Base-by-base conservation (phyloP, 2,329 filamentous ascomycete genomes). In the Monosporascus sp. region DNA sequence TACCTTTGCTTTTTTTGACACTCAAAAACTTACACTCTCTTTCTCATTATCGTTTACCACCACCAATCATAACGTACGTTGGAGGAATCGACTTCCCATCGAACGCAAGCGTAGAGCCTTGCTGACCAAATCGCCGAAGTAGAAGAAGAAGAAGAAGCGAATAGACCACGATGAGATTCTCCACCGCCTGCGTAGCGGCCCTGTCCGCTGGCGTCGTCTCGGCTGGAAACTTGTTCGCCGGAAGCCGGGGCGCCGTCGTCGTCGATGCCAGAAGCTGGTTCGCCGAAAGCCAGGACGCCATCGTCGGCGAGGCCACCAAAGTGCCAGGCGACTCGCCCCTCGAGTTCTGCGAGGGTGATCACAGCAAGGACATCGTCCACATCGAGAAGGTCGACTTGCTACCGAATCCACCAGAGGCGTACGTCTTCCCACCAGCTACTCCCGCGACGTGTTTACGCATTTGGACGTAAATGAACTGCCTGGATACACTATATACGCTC, bases 331-430 rank as follows among this genome's bases (percentile, higher is more conserved):
- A 93, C 49, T 96, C 93, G 68, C 93, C 94, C 31, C 79, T 99
- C 55, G 77, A 84, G 66, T 89, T 88, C 74, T 99, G 94, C 70
- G 65, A 71, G 60, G 74, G 76, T 54, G 80, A 89, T 57, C 88
- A 89, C 54, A 72, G 73, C 48, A 70, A 83, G 50, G 85, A 97
- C 69, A 80, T 92, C 53, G 76, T 97, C 61, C 74, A 76, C 44
- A 91, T 99, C 65, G 78, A 91, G 59, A 82, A 81, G 47, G 91
- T 97, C 53, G 86, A 97, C 65, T 74, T 99, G 53, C 68, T 72
- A 37, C 94, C 94, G 15, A 97, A 97, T 72, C 94, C 93, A 55
- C 94, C 94, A 37, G 68, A 82, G 68, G 79, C 91, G 93, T 97
- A 84, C 66, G 88, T 81, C 49, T 41, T 24, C 37, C 44, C 50